A percentile compares a stretch with the other conserved stretches of the same genome.
phyloP scores from a whole-genome alignment of 2,329 filamentous ascomycete genomes.

The Fusarium sp. region DNA sequence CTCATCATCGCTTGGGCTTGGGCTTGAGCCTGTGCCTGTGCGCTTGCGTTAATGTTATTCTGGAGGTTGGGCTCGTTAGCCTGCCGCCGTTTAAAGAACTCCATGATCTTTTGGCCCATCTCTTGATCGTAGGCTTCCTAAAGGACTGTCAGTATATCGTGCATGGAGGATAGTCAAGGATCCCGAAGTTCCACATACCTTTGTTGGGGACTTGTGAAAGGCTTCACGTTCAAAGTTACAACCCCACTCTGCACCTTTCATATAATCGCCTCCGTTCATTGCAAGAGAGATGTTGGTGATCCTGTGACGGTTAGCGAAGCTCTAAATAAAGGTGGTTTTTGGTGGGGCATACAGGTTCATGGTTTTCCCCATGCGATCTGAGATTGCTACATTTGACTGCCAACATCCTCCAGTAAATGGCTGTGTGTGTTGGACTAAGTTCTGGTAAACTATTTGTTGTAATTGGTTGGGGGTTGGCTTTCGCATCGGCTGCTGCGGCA shows the following conservation, averaged over 20 bases:
- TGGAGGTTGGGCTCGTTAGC: slow-evolving; percentile 61
- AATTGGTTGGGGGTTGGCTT: slow-evolving; percentile 47
- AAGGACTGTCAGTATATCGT: slow-evolving; percentile 33
- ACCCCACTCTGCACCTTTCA: slow-evolving; percentile 56
- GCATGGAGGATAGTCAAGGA: background rate
- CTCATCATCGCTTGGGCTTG: slow-evolving; percentile 62
- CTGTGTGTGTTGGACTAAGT: slow-evolving; percentile 51
- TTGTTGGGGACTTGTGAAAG: slow-evolving; percentile 59
- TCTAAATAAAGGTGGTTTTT: background rate
- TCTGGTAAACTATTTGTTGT: slow-evolving; percentile 55
- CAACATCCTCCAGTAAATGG: slow-evolving; percentile 50
- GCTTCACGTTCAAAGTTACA: slow-evolving; percentile 61
- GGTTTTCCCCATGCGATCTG: slow-evolving; percentile 57
- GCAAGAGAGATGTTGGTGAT: slow-evolving; percentile 64
- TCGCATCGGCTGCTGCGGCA: slow-evolving; percentile 57
- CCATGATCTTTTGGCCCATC: slow-evolving; percentile 58
- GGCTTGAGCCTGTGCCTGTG: slow-evolving; percentile 50
- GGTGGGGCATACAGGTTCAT: slow-evolving; percentile 54
- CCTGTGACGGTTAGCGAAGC: slow-evolving; percentile 49
- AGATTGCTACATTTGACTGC: slow-evolving; percentile 53
- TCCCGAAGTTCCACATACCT: slow-evolving; percentile 51
- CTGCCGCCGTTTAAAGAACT: slow-evolving; percentile 63
- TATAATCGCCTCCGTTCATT: slow-evolving; percentile 54
- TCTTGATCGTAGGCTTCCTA: slow-evolving; percentile 63
- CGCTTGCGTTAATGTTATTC: slow-evolving; percentile 61